Evolutionary conservation across 2,329 filamentous ascomycete genomes (phyloP).

Genomic region (Penicillium sp.): DNA sequence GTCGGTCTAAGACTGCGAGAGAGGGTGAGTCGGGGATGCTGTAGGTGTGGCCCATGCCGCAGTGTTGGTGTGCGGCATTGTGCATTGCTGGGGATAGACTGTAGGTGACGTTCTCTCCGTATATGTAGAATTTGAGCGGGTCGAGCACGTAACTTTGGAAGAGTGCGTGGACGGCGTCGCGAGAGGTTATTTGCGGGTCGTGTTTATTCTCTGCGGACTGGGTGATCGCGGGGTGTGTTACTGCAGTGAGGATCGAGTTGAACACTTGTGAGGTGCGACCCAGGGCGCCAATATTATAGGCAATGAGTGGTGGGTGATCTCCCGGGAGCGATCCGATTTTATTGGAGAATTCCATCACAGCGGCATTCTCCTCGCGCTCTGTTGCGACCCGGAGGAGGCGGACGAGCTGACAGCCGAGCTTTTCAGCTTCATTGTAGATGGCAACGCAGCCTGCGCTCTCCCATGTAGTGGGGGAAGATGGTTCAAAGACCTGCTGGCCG

Average conservation of each 20-base stretch:
- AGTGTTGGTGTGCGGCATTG: constrained; percentile 42
- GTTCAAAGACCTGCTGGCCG: constrained; percentile 38
- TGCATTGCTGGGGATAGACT: constrained; percentile 47
- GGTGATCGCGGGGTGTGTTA: constrained; percentile 43
- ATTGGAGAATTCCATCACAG: constrained; percentile 39
- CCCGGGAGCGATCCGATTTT: constrained; percentile 36
- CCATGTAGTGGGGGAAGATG: constrained; percentile 33
- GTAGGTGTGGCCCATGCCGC: constrained; percentile 44
- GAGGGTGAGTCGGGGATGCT: constrained; percentile 40
- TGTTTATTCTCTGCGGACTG: constrained; percentile 22
- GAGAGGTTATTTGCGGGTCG: constrained; percentile 40
- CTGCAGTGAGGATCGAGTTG: constrained; percentile 43
- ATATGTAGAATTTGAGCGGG: constrained; percentile 44
- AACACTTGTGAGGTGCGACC: constrained; percentile 48
- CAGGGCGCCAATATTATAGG: constrained; percentile 42
- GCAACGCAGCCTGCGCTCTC: constrained; percentile 36
- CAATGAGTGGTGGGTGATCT: constrained; percentile 37
- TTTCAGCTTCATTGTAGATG: constrained; percentile 38
- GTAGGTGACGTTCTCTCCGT: constrained; percentile 44
- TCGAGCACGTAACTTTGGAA: constrained; percentile 46
- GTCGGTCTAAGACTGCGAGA: constrained; percentile 38
- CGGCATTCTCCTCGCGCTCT: constrained; percentile 40
- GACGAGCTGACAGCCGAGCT: constrained; percentile 41
- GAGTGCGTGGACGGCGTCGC: constrained; percentile 40
- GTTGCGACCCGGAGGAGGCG: constrained; percentile 39